Conservation (phyloP, 2,329 filamentous ascomycete species). For the Eurotiales sp. region DNA sequence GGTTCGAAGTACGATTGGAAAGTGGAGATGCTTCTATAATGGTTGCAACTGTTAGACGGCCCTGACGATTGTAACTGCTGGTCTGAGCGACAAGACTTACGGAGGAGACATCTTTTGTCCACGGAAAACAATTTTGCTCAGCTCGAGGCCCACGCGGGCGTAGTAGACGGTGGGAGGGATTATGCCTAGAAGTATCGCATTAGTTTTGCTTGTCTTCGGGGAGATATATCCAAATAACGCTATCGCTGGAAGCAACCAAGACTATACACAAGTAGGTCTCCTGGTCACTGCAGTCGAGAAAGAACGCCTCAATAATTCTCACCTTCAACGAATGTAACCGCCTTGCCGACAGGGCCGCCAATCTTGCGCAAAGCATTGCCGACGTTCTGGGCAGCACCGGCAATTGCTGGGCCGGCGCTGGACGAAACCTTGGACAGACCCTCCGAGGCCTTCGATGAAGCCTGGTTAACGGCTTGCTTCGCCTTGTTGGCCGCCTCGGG, state of each 20-base stretch:
- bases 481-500: constrained; percentile 45
- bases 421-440: constrained; percentile 78
- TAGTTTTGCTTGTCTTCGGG: neutral
- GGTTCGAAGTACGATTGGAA: constrained; percentile 86
- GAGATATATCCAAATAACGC: neutral
- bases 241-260: too few relatives aligned
- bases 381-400: constrained; percentile 66
- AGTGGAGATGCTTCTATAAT: constrained; percentile 65
- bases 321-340: constrained; percentile 84
- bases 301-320: too few relatives aligned
- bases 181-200: constrained; percentile 57
- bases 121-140: constrained; percentile 80
- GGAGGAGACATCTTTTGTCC: constrained; percentile 90
- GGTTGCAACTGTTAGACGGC: constrained; percentile 7
- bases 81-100: constrained; percentile 58
- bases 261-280: neutral
- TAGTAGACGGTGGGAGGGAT: constrained; percentile 89
- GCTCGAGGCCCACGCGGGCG: constrained; percentile 80
- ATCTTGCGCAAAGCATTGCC: constrained; percentile 67
- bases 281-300: too few relatives aligned
- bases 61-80: constrained; percentile 1
- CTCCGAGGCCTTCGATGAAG: constrained; percentile 65
- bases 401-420: constrained; percentile 73
- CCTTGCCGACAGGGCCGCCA: constrained; percentile 76
- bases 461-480: constrained; percentile 40